Conservation (phyloP, 2,329 filamentous ascomycete species). For the Lachnellula willkommii region DNA sequence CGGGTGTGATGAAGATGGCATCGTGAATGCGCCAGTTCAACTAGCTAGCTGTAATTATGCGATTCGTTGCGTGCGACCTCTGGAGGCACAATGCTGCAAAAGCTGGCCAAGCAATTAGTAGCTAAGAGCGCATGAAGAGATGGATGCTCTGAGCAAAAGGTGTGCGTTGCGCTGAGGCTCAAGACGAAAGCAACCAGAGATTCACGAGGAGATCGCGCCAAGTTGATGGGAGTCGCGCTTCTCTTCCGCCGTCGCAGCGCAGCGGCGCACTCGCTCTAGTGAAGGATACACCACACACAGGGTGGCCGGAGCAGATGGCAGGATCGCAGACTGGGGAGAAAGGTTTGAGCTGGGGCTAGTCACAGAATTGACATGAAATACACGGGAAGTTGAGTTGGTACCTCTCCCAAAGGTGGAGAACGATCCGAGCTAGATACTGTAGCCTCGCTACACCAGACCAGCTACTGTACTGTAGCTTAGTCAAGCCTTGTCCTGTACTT, state of each 20-base stretch:
- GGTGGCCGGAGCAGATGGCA: too few relatives aligned
- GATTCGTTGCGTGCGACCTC: neutral
- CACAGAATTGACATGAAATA: too few relatives aligned
- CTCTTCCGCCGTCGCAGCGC: neutral
- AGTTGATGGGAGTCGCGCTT: neutral
- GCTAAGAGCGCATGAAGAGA: neutral
- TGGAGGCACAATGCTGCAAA: neutral
- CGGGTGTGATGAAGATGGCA: constrained; percentile 71
- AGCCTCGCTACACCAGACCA: too few relatives aligned
- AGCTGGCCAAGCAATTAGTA: neutral
- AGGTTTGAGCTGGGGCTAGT: too few relatives aligned
- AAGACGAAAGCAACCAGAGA: neutral
- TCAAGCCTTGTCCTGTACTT: too few relatives aligned
- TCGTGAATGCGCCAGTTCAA: constrained; percentile 36
- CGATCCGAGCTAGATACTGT: too few relatives aligned
- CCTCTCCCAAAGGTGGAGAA: neutral
- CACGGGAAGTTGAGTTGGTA: too few relatives aligned
- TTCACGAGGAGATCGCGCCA: neutral
- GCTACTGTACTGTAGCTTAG: neutral
- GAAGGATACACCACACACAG: neutral
- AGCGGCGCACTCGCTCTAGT: neutral
- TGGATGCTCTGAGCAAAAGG: neutral
- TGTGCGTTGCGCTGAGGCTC: neutral
- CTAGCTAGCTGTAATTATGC: neutral
- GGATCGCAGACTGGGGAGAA: too few relatives aligned